Percentiles rank a stretch among this genome's conserved stretches.
Evolutionary conservation across 306 rosid species (phyloP).

Genomic region (Alnus glutinosa): DNA sequence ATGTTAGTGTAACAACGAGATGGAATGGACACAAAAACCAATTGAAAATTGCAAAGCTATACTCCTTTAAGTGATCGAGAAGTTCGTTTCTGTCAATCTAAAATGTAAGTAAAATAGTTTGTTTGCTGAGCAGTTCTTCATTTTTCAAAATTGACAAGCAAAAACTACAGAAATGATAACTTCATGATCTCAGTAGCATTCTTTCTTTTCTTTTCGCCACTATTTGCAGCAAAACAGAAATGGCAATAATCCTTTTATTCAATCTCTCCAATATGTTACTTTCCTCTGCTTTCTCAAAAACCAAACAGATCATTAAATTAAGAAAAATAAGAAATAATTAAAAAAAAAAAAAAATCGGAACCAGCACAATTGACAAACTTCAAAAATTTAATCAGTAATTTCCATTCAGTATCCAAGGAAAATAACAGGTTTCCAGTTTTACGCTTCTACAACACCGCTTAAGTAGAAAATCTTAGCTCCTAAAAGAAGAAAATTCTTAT

Average conservation of each 20-base stretch:
- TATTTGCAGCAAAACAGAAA: not conserved
- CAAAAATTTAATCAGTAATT: not conserved
- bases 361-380: not conserved
- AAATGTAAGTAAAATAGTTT: not conserved
- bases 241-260: not conserved
- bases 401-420: not conserved
- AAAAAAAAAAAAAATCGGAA: not conserved
- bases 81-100: not conserved
- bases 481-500: not conserved
- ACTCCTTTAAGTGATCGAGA: not conserved
- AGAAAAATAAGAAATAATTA: not conserved
- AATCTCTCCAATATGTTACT: not conserved
- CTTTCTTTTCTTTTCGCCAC: not conserved
- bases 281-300: not conserved
- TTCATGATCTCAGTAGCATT: not conserved
- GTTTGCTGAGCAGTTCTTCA: not conserved
- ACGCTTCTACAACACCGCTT: not conserved
- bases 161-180: not conserved
- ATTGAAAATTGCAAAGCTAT: not conserved
- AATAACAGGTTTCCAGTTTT: not conserved
- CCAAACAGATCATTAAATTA: not conserved
- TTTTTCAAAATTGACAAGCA: not conserved
- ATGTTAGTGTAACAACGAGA: slow-evolving; percentile 2
- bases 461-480: not conserved
- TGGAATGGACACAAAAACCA: not conserved